Base-by-base conservation (phyloP, 179 eudicot species). In the Silene noctiflora region DNA sequence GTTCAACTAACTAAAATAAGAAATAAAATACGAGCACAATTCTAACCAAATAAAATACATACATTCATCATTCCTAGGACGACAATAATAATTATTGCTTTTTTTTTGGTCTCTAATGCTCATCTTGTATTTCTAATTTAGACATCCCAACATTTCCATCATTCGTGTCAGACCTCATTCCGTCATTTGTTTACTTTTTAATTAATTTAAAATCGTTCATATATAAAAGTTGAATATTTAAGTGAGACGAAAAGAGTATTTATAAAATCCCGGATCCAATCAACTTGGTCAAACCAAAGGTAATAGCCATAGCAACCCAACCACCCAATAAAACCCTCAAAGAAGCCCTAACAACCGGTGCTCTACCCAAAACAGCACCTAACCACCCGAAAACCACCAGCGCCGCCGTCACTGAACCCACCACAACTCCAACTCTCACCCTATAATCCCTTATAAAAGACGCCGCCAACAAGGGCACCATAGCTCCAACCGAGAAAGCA, bases 301-400 rank as follows among this genome's bases (percentile, higher is more conserved):
- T 89, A 24, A 89, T 76, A 25, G 78, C 87, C 90, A 89, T 89
- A 58, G 90, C 92, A 80, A 84, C 59, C 90, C 87, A 85, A n/a
- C 92, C 92, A 27, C 92, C 92, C 31, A 87, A 56, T 80, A 87
- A 75, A 76, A 89, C 89, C 80, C 92, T 89, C 16, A 67, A 19
- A 70, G 88, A 84, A 56, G 87, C 77, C 81, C 63, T 89, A 4
- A 77, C 77, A 44, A 69, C 73, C 53, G 84, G 83, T 33, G 88
- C 87, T 67, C 69, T 80, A 16, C 92, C 92, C 3, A 87, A 63
- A 71, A 79, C 64, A 4, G 90, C 88, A 64, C 90, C 89, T 20
- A 83, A 24, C 81, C 85, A 79, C 42, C 92, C 92, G 42, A 87
- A 87, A 74, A 67, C 81, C 75, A 72, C 84, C 74, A 87, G 65